phyloP scores from a whole-genome alignment of 495 filamentous ascomycete species.

The Tuber magnatum region DNA sequence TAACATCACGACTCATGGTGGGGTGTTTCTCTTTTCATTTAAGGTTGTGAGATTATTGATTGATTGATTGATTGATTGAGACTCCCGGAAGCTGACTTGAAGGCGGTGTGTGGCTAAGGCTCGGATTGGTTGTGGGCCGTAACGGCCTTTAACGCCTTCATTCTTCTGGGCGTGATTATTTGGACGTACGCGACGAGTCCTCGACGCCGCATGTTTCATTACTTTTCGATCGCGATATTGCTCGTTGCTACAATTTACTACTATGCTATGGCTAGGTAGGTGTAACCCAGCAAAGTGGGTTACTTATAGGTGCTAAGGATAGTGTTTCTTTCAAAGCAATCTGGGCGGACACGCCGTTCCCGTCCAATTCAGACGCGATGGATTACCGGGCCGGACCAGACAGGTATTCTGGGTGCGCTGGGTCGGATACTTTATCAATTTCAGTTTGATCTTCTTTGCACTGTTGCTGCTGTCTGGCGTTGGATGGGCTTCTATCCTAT shows the following conservation, averaged over 20 bases:
- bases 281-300: not conserved
- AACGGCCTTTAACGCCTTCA: constrained; percentile 47
- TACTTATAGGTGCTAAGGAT: not conserved
- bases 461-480: constrained; percentile 58
- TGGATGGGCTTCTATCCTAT: constrained; percentile 59
- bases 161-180: constrained; percentile 45
- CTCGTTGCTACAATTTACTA: constrained; percentile 60
- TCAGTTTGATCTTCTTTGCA: constrained; percentile 49
- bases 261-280: constrained; percentile 50
- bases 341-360: constrained; percentile 58
- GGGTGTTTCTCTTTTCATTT: constrained; percentile 42
- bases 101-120: constrained; percentile 1
- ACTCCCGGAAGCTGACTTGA: not conserved
- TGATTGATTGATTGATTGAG: not conserved
- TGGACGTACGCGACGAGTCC: constrained; percentile 48
- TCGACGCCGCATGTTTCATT: constrained; percentile 59
- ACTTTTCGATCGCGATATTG: constrained; percentile 56
- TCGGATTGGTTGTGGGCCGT: constrained; percentile 55
- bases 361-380: constrained; percentile 49
- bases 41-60: constrained; percentile 21
- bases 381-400: constrained; percentile 47
- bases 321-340: constrained; percentile 47
- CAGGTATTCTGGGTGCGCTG: constrained; percentile 68
- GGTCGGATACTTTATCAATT: constrained; percentile 48
- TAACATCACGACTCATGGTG: constrained; percentile 53